Base-by-base conservation (phyloP, 805 yeast species). In the Komagataella kurtzmanii region DNA sequence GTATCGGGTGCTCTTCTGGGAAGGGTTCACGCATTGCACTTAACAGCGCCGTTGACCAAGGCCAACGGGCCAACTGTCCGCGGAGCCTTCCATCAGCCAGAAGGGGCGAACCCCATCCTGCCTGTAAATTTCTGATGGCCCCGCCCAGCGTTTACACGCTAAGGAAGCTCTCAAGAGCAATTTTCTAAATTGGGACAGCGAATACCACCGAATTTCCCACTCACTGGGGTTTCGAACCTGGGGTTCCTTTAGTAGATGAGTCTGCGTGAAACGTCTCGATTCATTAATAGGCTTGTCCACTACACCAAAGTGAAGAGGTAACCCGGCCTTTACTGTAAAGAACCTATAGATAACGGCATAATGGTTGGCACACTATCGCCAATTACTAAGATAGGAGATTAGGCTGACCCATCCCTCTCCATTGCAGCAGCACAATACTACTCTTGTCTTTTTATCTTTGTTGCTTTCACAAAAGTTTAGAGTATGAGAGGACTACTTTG, bases 201-300 rank as follows among this genome's bases (percentile, higher is more conserved):
- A 52, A 57, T 54, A 58, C 65, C 70, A 66, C 70, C 70, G 70
- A 66, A 66, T 66, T 66, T 66, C 70, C 70, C 70, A 66, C 70
- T 66, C 69, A 68, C 67, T 43, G 21, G n/a, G 17, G 36, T 50
- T 24, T 5, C n/a, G 17, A 49, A 52, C 30, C 30, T 7, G n/a
- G 6, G 24, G 21, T 47, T 53, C 61, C 65, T 61, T 62, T 51
- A 60, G 69, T 57, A 52, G 51, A 58, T 67, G 66, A 65, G 69
- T 65, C 61, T 58, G 61, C 68, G 65, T 61, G 64, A 67, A 65
- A 53, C 57, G 53, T 56, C 57, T 30, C 40, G 40, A 30, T 30
- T 30, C 40, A 52, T 59, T 57, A 54, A 53, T 55, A 54, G 58
- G 54, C 46, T 43, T 46, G 51, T 30, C 59, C 56, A 49, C 54